These are phyloP conservation scores for Lantana camara DNA, from an alignment of 257 asterid species.

Conservation along the genomic window DNA sequence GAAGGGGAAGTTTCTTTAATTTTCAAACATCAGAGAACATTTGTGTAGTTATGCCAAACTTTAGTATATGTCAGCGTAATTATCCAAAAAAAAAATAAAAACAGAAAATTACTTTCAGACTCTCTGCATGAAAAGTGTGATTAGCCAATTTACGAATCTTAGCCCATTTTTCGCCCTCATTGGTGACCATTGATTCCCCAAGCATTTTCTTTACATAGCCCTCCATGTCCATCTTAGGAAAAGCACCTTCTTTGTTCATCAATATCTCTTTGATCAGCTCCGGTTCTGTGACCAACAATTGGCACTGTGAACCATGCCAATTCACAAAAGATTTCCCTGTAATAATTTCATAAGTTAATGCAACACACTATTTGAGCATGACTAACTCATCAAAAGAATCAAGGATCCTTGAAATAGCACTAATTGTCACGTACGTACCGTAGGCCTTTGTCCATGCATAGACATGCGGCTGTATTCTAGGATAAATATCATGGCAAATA, in stretches of 20 bases:
- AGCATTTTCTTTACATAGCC: constrained; percentile 44
- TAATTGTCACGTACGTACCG: constrained; percentile 32
- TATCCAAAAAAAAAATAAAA: too few species aligned
- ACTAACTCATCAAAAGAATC: too few species aligned
- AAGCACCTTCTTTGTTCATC: constrained; percentile 46
- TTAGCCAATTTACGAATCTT: constrained; percentile 52
- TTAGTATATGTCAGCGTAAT: too few species aligned
- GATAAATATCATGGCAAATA: constrained; percentile 54
- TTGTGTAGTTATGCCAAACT: too few species aligned
- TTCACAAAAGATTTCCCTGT: constrained; percentile 42
- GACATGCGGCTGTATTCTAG: constrained; percentile 68
- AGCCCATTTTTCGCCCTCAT: constrained; percentile 62
- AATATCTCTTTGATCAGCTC: constrained; percentile 45
- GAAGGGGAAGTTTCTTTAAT: too few species aligned
- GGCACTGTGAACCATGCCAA: constrained; percentile 52
- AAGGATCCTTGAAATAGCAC: too few species aligned
- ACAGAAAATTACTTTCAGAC: constrained; percentile 40
- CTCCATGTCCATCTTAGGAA: constrained; percentile 45
- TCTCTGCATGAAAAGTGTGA: constrained; percentile 53
- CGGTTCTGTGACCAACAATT: constrained; percentile 44
- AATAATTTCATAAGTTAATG: background rate
- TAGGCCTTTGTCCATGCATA: constrained; percentile 57
- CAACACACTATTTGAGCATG: background rate
- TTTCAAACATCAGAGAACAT: too few species aligned
- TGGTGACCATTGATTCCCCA: constrained; percentile 47